Base-by-base conservation (phyloP, 2,329 filamentous ascomycete species). In the Coleophoma crateriformis region DNA sequence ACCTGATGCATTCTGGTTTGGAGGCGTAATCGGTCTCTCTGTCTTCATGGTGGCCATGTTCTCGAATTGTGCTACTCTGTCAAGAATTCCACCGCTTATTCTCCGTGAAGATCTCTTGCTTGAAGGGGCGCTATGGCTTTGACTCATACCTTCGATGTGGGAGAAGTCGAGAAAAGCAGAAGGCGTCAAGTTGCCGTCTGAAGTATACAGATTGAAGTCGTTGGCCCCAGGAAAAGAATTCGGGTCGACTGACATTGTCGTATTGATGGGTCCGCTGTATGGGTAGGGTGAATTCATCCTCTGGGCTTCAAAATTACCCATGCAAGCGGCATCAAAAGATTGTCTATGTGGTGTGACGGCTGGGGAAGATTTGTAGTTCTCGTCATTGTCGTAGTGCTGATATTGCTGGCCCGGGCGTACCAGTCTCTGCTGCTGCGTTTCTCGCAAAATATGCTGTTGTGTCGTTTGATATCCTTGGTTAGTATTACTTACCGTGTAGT, bases 371-470 rank as follows among this genome's bases (percentile, higher is more conserved):
- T 81, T 68, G 61, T 79, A 84, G 68, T 71, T 75, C 64, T 80
- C 80, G 69, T 71, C 60, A 57, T 65, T 64, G 56, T 61, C 61
- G 53, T 58, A 61, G 43, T 54, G 53, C 14, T 50, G 39, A 50
- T 58, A 63, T 37, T 61, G 55, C 51, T 61, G 77, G 79, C 86
- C 85, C 82, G 86, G 86, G 82, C 87, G 84, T 81, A 81, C 81
- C 79, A 83, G 79, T 80, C 82, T 82, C 77, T 90, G 88, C 84
- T 88, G 83, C 82, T 92, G 89, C 84, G 86, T 80, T 88, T 88
- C 87, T 85, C 85, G 87, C 84, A 90, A 80, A 74, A 82, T 78
- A 80, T 90, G 86, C 81, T 91, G 87, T 79, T 75, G 73, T 64
- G 61, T 64, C 71, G 74, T 71, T 61, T 63, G 59, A 60, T 64